Evolutionary conservation across 2,329 filamentous ascomycete genomes (phyloP), one percentile per base, ranked within the genome.

Genomic region (Hirsutella thompsonii): DNA sequence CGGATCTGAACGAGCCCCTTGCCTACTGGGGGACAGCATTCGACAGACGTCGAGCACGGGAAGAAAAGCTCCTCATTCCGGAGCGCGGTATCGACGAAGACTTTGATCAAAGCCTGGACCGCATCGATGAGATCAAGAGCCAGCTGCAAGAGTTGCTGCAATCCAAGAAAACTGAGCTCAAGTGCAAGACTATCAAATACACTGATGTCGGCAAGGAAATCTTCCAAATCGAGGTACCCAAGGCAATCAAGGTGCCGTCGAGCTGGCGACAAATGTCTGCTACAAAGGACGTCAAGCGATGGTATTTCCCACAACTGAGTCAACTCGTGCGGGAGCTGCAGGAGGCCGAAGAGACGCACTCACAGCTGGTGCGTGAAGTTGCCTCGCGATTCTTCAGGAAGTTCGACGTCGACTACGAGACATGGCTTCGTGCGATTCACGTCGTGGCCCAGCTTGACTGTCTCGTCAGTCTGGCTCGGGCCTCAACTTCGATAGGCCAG

Each of bases 191-290:
- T 0, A 72, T 90, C 46, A 79, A 79, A 55, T 92, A 80, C 52
- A 79, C 79, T 21, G 86, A 96, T 55, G 83, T 93, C 8, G 92
- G 92, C 46, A 98, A 98, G 58, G 92, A 98, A 55, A 86, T 98
- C 40, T 96, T 94, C 62, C 90, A 98, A 61, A 71, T 98, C 10
- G 92, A 98, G 58, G 82, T 86, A 0, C 90, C 92, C 0, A 94
- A 92, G 60, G 66, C 67, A 1, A 68, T 85, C 54, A 94, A 93
- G 60, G 79, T 98, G 2, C 92, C 92, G 0, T 83, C 83, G 49
- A 76, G 69, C 52, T 98, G 92, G 89, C 81, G 88, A 47, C 90
- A 96, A 56, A 95, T 96, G 88, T 96, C 92, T 4, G 83, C 89
- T 1, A 96, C 92, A 0, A 77, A 83, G 47, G 79, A 81, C 42